These are phyloP conservation scores for Fonsecaea erecta DNA, from an alignment of 2,329 filamentous ascomycete genomes.

Conservation along the genomic window DNA sequence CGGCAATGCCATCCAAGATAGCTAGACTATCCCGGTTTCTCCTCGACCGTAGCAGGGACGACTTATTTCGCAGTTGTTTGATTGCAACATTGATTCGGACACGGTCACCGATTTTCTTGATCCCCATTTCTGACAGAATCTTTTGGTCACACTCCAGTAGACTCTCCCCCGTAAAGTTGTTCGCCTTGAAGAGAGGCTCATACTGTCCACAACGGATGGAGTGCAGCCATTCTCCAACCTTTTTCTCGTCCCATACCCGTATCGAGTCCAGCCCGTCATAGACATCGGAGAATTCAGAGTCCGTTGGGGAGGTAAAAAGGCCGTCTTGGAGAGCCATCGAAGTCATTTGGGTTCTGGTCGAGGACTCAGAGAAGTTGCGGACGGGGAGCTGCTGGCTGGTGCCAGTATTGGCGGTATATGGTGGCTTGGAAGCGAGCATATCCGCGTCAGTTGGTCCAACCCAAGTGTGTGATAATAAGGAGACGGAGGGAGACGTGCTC, in stretches of 20 bases:
- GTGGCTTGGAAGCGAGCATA: conserved; percentile 52
- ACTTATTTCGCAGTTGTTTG: conserved; percentile 78
- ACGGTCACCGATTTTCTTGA: conserved; percentile 95
- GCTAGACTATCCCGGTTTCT: conserved; percentile 88
- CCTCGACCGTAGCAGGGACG: conserved; percentile 77
- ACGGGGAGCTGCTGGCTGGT: conserved; percentile 28
- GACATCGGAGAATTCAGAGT: conserved; percentile 85
- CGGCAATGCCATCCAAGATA: conserved; percentile 68
- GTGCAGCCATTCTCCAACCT: conserved; percentile 86
- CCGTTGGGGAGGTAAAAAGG: conserved; percentile 77
- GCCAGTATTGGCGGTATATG: conserved; percentile 44
- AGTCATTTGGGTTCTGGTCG: conserved; percentile 44
- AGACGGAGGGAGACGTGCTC: not conserved
- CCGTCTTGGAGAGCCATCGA: conserved; percentile 45
- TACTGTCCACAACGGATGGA: conserved; percentile 94
- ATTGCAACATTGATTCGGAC: conserved; percentile 87
- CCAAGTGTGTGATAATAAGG: not conserved
- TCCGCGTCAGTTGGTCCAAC: conserved; percentile 21
- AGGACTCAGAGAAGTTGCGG: conserved; percentile 35
- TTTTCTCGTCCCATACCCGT: conserved; percentile 66
- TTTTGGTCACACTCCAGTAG: conserved; percentile 96
- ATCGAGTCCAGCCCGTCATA: conserved; percentile 74
- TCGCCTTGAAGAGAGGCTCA: conserved; percentile 83
- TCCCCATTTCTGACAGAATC: conserved; percentile 95
- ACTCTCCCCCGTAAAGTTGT: conserved; percentile 97